phyloP scores from a whole-genome alignment of 169 alveolate species.

The Eimeria sp. region DNA sequence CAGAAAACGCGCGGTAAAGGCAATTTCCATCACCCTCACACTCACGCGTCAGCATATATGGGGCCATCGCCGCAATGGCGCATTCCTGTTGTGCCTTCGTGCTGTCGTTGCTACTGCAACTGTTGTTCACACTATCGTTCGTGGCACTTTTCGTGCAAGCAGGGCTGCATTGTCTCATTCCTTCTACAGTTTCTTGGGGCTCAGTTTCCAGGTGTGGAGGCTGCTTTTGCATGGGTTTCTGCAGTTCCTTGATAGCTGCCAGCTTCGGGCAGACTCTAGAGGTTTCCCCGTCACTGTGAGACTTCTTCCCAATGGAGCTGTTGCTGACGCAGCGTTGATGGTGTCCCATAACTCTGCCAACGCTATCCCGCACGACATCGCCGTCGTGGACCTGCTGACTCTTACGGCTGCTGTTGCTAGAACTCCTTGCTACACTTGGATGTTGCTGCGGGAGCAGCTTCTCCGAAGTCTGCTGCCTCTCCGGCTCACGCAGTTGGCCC shows the following conservation, averaged over 20 bases:
- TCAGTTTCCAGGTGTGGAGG: not conserved
- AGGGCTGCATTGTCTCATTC: not conserved
- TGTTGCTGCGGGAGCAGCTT: not conserved
- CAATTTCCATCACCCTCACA: constrained; percentile 82
- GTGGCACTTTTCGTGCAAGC: not conserved
- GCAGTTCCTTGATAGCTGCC: constrained; percentile 28
- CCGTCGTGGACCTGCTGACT: not conserved
- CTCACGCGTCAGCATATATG: constrained; percentile 54
- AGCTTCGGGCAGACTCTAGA: constrained; percentile 22
- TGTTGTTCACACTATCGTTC: not conserved
- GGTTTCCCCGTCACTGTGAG: constrained; percentile 35
- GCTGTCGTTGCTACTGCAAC: not conserved
- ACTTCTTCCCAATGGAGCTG: not conserved
- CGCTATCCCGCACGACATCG: not conserved
- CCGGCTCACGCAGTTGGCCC: not conserved
- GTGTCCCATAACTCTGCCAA: not conserved
- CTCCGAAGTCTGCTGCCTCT: not conserved
- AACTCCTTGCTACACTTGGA: not conserved
- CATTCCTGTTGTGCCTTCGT: not conserved
- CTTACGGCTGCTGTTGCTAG: not conserved
- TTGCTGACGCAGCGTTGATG: not conserved
- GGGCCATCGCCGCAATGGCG: constrained; percentile 73
- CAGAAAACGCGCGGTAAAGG: constrained; percentile 80
- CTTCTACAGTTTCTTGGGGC: not conserved
- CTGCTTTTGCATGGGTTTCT: not conserved